Evolutionary conservation across 2,329 filamentous ascomycete species (phyloP).

Genomic region (Aspergillus hortae): DNA sequence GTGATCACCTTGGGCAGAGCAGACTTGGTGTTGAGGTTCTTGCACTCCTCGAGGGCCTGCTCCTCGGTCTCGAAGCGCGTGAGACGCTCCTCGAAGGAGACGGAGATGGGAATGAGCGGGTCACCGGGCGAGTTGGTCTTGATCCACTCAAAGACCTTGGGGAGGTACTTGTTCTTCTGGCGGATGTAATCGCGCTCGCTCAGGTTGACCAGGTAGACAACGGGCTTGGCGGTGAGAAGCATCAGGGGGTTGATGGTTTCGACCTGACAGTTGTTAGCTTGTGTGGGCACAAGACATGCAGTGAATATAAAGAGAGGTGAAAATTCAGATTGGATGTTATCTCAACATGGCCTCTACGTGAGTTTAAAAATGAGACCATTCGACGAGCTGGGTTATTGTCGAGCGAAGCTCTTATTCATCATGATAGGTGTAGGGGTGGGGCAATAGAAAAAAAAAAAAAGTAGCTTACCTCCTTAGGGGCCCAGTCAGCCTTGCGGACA

Average conservation of each 20-base stretch:
- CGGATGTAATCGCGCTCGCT: slow-evolving; percentile 96
- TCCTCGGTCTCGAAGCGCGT: slow-evolving; percentile 74
- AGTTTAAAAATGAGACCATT: slow-evolving; percentile 67
- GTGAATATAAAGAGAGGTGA: slow-evolving; percentile 15
- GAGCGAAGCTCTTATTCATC: slow-evolving; percentile 99
- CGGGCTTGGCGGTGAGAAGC: slow-evolving; percentile 92
- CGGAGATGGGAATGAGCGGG: slow-evolving; percentile 88
- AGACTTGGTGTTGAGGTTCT: slow-evolving; percentile 81
- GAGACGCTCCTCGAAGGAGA: slow-evolving; percentile 88
- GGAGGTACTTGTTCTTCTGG: slow-evolving; percentile 99
- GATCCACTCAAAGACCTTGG: slow-evolving; percentile 92
- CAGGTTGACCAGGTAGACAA: slow-evolving; percentile 94
- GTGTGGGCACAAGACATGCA: slow-evolving; percentile 14
- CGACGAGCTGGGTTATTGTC: slow-evolving; percentile 99
- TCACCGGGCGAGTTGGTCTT: slow-evolving; percentile 85
- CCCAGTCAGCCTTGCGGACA: slow-evolving; percentile 85
- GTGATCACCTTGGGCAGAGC: slow-evolving; percentile 86
- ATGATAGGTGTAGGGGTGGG: slow-evolving; percentile 49
- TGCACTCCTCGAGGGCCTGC: slow-evolving; percentile 79
- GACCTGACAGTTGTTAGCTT: slow-evolving; percentile 56
- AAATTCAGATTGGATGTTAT: slow-evolving; percentile 73
- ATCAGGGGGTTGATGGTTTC: slow-evolving; percentile 97
- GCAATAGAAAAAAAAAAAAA: slow-evolving; percentile 15
- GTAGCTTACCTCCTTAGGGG: slow-evolving; percentile 79
- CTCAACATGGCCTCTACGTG: slow-evolving; percentile 81